Base-by-base conservation (phyloP, 306 rosid genomes). In the Pterocarpus macrocarpus region DNA sequence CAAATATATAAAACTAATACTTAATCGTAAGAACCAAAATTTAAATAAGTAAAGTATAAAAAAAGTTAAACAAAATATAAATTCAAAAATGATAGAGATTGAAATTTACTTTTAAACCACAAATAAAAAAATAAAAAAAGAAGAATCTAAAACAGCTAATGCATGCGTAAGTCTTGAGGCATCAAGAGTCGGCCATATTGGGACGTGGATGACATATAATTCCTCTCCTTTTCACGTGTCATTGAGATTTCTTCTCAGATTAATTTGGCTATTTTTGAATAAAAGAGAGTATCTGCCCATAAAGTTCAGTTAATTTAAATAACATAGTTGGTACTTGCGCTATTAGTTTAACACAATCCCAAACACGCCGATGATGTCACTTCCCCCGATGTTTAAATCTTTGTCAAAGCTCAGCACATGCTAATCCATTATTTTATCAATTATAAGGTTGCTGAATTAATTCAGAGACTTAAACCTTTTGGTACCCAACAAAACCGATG, bases 361-460 rank as follows among this genome's bases (percentile, higher is more conserved):
- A 56, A 63, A 44, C 56, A 52, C 41, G 63, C 17, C 49, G 17
- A 73, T 83, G 89, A 84, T 69, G 85, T 82, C 89, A 84, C 78
- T 65, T 72, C 43, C 77, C 75, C 75, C 58, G n/a, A 44, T 56
- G 65, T 38, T 79, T 56, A 79, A 69, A 52, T 59, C 69, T 66
- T 82, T 52, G 69, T 39, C 66, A 49, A 76, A 77, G 71, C 50
- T 86, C 30, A 79, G 75, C 85, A 68, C 84, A 82, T 87, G 85
- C 85, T 33, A 52, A 32, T 66, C 57, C 2, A 78, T 73, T 82
- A 69, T 34, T 86, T 85, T 73, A 81, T 85, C 69, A 10, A 71
- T 79, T 66, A 35, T 36, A 69, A 63, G 85, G 69, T 68, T 55
- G 82, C 73, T 83, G 88, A 90, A 82, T 70, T 61, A 71, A 80